Percentiles rank a stretch among this genome's conserved stretches.
These are phyloP conservation scores for Gossypium mustelinum DNA, from an alignment of 345 rosid genomes.

Conservation along the genomic window DNA sequence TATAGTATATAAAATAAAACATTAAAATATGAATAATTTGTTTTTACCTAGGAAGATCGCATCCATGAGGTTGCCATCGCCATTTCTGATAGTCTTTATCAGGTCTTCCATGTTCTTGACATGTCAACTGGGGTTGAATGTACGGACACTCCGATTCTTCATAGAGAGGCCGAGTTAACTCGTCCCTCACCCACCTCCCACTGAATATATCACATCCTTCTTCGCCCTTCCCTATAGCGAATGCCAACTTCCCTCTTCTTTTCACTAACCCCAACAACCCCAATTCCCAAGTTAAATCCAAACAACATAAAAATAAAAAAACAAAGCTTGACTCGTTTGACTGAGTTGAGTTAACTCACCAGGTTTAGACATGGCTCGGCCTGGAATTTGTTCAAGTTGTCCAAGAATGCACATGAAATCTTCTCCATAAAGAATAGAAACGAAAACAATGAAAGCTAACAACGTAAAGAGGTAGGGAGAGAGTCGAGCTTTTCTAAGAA, in stretches of 20 bases:
- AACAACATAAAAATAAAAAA: neutral
- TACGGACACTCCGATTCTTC: conserved; percentile 92
- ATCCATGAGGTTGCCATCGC: conserved; percentile 91
- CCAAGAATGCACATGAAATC: conserved; percentile 63
- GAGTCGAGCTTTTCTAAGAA: conserved; percentile 54
- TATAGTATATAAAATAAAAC: too few species aligned
- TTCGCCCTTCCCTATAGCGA: conserved; percentile 47
- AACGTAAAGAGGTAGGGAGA: conserved; percentile 74
- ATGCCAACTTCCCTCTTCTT: conserved; percentile 52
- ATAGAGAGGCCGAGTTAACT: conserved; percentile 62
- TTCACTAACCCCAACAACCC: conserved; percentile 32
- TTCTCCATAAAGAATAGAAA: conserved; percentile 61
- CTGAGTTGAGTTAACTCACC: conserved; percentile 28
- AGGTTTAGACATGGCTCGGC: conserved; percentile 21
- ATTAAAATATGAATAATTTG: neutral
- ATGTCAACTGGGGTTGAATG: conserved; percentile 90
- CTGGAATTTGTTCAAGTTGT: conserved; percentile 43
- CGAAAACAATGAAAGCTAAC: conserved; percentile 60
- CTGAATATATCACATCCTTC: conserved; percentile 70
- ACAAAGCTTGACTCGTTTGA: neutral
- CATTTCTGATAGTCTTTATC: conserved; percentile 68
- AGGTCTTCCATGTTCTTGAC: conserved; percentile 85
- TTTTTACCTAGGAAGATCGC: conserved; percentile 73
- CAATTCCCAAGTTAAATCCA: neutral
- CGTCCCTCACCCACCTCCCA: conserved; percentile 89